Evolutionary conservation across 1,284 basidiomycete genomes (phyloP).

Genomic region (Trichosporon inkin): DNA sequence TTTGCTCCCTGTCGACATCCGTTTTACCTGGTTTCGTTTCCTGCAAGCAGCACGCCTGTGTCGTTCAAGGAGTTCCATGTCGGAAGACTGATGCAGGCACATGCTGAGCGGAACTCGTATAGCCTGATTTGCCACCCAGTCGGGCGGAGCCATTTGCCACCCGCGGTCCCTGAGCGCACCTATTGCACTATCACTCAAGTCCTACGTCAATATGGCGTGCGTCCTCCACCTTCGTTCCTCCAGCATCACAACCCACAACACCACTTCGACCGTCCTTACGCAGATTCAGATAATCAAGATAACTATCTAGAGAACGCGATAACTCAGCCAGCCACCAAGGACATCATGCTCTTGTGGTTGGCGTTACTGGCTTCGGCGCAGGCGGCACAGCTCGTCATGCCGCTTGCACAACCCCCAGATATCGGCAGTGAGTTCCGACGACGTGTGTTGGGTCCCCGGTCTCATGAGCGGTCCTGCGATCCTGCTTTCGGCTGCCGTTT

Average conservation of each 20-base stretch:
- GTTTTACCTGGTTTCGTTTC: too few species aligned
- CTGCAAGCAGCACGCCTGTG: too few species aligned
- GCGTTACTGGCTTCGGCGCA: neutral
- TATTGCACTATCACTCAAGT: neutral
- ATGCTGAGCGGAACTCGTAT: too few species aligned
- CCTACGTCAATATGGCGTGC: neutral
- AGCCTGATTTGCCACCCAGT: neutral
- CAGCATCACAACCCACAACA: neutral
- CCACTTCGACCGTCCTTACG: neutral
- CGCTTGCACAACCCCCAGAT: neutral
- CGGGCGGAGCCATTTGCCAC: neutral
- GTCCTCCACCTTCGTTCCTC: constrained; percentile 2
- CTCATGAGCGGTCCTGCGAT: neutral
- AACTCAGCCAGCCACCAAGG: neutral
- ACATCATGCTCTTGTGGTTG: constrained; percentile 4
- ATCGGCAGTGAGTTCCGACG: constrained; percentile 2
- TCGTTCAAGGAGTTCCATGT: neutral
- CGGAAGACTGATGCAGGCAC: too few species aligned
- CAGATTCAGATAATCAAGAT: neutral
- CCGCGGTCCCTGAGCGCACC: neutral
- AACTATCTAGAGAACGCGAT: too few species aligned
- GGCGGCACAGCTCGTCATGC: neutral
- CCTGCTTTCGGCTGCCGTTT: neutral
- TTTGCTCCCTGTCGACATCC: too few species aligned
- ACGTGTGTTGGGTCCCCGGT: neutral